Evolutionary conservation across 306 rosid genomes (phyloP), one percentile per base, ranked within the genome.

Genomic region (Biancaea sappan): DNA sequence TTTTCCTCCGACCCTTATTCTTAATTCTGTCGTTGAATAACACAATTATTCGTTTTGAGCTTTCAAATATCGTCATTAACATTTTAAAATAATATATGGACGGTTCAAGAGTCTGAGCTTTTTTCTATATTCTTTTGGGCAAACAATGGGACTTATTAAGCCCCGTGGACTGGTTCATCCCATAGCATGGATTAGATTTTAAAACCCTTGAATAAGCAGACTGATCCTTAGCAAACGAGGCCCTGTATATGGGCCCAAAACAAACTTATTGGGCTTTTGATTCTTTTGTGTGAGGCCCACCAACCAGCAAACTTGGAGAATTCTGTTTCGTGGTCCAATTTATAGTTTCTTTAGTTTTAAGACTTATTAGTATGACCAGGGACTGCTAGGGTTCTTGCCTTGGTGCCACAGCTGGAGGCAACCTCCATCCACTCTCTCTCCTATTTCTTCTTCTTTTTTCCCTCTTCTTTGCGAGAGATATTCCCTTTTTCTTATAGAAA

Each of bases 1-100:
- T 80, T 69, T 61, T 52, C 50, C 46, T 69, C 52, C 29, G 22
- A 35, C 51, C 21, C 66, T 24, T 38, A 8, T 73, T 72, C 16
- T 72, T 66, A 73, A 79, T 2, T 34, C 60, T 54, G 25, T 31
- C 53, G 29, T 28, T 46, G 38, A 44, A 72, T 58, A 47, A 3
- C 63, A 13, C 31, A 26, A 13, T 57, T 1, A 9, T 35, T 18
- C 29, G 18, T 71, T 40, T 35, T 44, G 1, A 18, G 13, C 21
- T 18, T 16, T 58, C 1, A 6, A 2, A 56, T 5, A 26, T 13
- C 5, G 14, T 1, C 57, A 18, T 25, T 16, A 13, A 41, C 0
- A 5, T 56, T 13, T 4, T 4, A 4, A 37, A 6, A 52, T 1
- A 19, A 21, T 0, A 35, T 6, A 4, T 4, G 8, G 4, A 60